A percentile compares a stretch with the other conserved stretches of the same genome.
These are phyloP conservation scores for Alternaria conjuncta DNA, from an alignment of 2,329 filamentous ascomycete species.

Conservation along the genomic window DNA sequence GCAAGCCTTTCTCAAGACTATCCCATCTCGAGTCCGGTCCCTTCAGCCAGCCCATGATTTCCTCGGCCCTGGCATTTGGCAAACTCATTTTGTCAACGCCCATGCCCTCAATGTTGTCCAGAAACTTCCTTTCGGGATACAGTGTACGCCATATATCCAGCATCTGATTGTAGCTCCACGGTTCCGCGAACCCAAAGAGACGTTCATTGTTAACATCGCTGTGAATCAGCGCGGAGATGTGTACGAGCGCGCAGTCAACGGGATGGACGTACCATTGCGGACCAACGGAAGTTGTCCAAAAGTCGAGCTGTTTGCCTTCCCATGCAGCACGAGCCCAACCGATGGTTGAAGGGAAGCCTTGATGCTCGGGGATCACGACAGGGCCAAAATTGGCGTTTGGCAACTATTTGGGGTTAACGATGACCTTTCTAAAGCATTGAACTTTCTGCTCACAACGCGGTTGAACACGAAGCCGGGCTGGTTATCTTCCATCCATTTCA, in stretches of 20 bases:
- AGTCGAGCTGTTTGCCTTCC: slow-evolving; percentile 44
- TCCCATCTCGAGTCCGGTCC: slow-evolving; percentile 37
- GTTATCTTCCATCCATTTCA: slow-evolving; percentile 55
- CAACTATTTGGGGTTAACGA: slow-evolving; percentile 22
- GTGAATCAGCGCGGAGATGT: slow-evolving; percentile 60
- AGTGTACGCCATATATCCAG: slow-evolving; percentile 48
- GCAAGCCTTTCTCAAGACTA: slow-evolving; percentile 30
- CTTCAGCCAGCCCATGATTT: slow-evolving; percentile 37
- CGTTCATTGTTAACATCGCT: slow-evolving; percentile 56
- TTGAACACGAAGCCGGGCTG: slow-evolving; percentile 56
- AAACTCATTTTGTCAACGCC: slow-evolving; percentile 25
- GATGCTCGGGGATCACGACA: slow-evolving; percentile 44
- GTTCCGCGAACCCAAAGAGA: slow-evolving; percentile 60
- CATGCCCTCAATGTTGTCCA: slow-evolving; percentile 22
- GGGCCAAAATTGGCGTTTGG: slow-evolving; percentile 47
- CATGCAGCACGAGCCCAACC: slow-evolving; percentile 32
- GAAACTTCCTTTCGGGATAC: slow-evolving; percentile 50
- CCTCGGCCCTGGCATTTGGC: slow-evolving; percentile 31
- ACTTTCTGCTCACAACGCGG: slow-evolving; percentile 30
- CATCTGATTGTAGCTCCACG: slow-evolving; percentile 56
- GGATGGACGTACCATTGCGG: slow-evolving; percentile 33
- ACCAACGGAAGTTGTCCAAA: slow-evolving; percentile 3
- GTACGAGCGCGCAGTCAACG: slow-evolving; percentile 53
- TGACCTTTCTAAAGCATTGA: neutral
- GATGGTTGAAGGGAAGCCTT: slow-evolving; percentile 41